phyloP scores from a whole-genome alignment of 352 stramenopile genomes.

The Phytophthora chlamydospora region DNA sequence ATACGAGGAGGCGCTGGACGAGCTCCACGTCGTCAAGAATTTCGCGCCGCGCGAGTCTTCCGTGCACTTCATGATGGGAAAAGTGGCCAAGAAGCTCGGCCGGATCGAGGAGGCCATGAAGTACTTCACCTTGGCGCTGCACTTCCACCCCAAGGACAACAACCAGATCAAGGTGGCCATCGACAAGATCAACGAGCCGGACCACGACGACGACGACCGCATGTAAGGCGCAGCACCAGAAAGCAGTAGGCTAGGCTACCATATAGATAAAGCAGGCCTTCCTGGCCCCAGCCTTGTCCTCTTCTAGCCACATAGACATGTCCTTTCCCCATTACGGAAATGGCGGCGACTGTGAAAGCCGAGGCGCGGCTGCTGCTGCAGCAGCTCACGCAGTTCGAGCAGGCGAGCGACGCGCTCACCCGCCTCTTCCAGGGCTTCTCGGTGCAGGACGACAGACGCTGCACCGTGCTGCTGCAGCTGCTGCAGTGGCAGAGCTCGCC shows the following conservation, averaged over 20 bases:
- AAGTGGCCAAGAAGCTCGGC: constrained; percentile 91
- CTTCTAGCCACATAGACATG: constrained; percentile 26
- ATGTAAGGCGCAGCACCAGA: constrained; percentile 36
- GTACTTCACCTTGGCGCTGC: constrained; percentile 96
- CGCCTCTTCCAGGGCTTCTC: constrained; percentile 51
- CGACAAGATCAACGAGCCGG: constrained; percentile 88
- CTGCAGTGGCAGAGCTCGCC: constrained; percentile 52
- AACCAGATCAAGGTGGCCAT: constrained; percentile 97
- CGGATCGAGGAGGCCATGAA: constrained; percentile 93
- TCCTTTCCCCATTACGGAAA: constrained; percentile 14
- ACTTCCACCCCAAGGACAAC: constrained; percentile 98
- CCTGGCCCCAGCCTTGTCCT: neutral
- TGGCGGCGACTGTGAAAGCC: constrained; percentile 29
- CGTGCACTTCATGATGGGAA: constrained; percentile 97
- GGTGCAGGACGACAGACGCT: constrained; percentile 15
- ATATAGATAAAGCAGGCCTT: constrained; percentile 32
- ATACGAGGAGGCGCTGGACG: constrained; percentile 91
- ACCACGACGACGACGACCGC: constrained; percentile 59
- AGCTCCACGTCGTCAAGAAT: constrained; percentile 93
- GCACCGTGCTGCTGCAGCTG: constrained; percentile 46
- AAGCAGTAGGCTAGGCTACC: neutral
- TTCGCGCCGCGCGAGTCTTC: constrained; percentile 95
- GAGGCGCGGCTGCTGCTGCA: constrained; percentile 51
- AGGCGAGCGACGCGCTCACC: constrained; percentile 48
- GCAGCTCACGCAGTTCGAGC: constrained; percentile 68